Evolutionary conservation across 805 yeast species (phyloP).

Genomic region (Starmerella etchellsii): DNA sequence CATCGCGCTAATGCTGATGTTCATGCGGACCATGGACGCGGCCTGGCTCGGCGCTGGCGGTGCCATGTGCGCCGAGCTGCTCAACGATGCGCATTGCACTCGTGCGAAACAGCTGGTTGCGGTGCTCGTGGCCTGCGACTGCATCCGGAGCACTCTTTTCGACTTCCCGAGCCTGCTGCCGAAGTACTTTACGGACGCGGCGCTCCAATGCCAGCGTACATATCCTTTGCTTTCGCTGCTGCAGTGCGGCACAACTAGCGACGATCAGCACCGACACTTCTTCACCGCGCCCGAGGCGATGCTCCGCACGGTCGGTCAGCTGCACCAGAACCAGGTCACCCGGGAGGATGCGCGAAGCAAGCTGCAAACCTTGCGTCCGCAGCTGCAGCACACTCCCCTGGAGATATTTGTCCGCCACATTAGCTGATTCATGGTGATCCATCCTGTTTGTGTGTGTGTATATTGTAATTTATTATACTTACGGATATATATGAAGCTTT

Average conservation of each 20-base stretch:
- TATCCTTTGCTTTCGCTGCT: conserved; percentile 5
- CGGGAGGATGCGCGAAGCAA: conserved; percentile 2
- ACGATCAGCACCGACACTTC: not conserved
- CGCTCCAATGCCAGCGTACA: conserved; percentile 6
- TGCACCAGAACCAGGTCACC: not conserved
- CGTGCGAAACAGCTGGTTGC: conserved; percentile 14
- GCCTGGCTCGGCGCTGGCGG: conserved; percentile 30
- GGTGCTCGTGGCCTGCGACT: conserved; percentile 13
- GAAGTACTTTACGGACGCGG: conserved; percentile 1
- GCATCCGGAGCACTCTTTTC: conserved; percentile 10
- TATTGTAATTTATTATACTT: not conserved
- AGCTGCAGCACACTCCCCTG: conserved; percentile 12
- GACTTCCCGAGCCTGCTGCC: conserved; percentile 12
- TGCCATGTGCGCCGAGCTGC: conserved; percentile 18
- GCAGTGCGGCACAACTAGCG: not conserved
- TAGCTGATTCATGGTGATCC: not conserved
- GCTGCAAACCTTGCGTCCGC: conserved; percentile 6
- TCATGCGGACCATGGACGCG: conserved; percentile 24
- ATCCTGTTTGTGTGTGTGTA: not conserved
- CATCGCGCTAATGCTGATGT: conserved; percentile 28
- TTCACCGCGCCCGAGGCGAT: conserved; percentile 1
- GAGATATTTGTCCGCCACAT: conserved; percentile 5
- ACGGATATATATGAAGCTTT: too few relatives aligned
- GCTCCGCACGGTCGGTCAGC: conserved; percentile 5
- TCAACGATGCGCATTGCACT: not conserved